Evolutionary conservation across 1,139 yeast species (phyloP).

Genomic region (Debaryomyces udenii): DNA sequence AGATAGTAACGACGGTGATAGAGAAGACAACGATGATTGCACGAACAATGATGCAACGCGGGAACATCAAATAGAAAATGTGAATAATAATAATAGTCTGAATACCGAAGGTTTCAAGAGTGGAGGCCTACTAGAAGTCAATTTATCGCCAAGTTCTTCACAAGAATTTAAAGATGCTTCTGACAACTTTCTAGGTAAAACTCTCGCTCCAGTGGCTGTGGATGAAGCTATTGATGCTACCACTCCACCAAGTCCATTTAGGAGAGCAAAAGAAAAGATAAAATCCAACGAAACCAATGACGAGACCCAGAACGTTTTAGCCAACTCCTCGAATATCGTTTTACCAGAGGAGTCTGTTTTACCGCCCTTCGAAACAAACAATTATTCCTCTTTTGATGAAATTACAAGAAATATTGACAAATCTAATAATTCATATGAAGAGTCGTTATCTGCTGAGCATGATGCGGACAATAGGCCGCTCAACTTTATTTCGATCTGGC

Average conservation of each 20-base stretch:
- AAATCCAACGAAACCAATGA: slow-evolving; percentile 11
- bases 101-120: not conserved
- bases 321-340: slow-evolving; percentile 49
- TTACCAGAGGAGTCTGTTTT: slow-evolving; percentile 43
- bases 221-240: slow-evolving; percentile 25
- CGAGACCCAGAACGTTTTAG: slow-evolving; percentile 24
- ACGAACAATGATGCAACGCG: slow-evolving; percentile 25
- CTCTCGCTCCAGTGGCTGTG: slow-evolving; percentile 28
- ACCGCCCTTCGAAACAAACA: slow-evolving; percentile 40
- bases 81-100: not conserved
- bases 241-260: slow-evolving; percentile 17
- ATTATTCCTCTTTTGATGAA: slow-evolving; percentile 42
- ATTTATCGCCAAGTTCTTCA: slow-evolving; percentile 21
- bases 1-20: slow-evolving; percentile 47
- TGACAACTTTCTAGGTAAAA: slow-evolving; percentile 17
- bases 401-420: slow-evolving; percentile 30
- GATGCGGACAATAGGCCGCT: slow-evolving; percentile 35
- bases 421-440: slow-evolving; percentile 37
- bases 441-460: slow-evolving; percentile 47
- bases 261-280: slow-evolving; percentile 9
- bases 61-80: slow-evolving; percentile 4
- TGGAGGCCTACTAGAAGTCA: slow-evolving; percentile 14
- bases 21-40: slow-evolving; percentile 43
- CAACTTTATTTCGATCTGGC: slow-evolving; percentile 48
- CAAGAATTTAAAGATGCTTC: slow-evolving; percentile 25